Evolutionary conservation across 176 grass and related monocot genomes (phyloP), one percentile per base, ranked within the genome.

Genomic region (Tuctoria greenei): DNA sequence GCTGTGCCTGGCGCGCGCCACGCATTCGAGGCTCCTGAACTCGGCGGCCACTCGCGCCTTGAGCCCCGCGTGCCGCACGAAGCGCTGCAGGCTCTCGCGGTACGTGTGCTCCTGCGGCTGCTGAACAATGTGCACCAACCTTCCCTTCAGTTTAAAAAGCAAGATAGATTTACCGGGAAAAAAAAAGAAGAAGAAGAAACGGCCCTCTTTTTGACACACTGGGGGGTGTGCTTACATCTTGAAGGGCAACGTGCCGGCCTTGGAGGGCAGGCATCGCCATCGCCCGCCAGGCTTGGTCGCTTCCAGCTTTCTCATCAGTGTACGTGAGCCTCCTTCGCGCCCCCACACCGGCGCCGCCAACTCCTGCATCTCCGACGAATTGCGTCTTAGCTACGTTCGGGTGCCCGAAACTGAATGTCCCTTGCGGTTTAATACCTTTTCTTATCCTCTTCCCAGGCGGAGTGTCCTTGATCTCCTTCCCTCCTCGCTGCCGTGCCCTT

Each of bases 1-100:
- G 41, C 25, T 42, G 31, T 69, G 61, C 72, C 77, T 76, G 35
- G 65, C 58, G 35, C 80, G 42, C 27, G 67, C 43, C 14, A 50
- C 75, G 43, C 81, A 88, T 50, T 83, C 65, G 44, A 75, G 83
- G 31, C 15, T 73, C 73, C 42, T 76, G 44, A 67, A 61, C 67
- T 88, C 82, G 73, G 86, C 83, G 72, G 83, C 90, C 44, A 68
- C 73, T 43, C 81, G 76, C 34, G 90, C 90, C 46, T 72, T 65
- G 25, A 64, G 78, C 49, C 86, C 86, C 9, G 86, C 74, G 36
- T 86, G 61, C 57, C 67, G 80, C 65, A 88, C 86, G 36, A 83
- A 92, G 1, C 67, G 64, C 0, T 68, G 70, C 70, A 88, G 67
- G 66, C 83, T 92, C 17, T 79, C 90, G 27, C 56, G 66, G 81